These are phyloP conservation scores for Berberis thunbergii DNA, from an alignment of 164 flowering plant genomes.

Conservation along the genomic window DNA sequence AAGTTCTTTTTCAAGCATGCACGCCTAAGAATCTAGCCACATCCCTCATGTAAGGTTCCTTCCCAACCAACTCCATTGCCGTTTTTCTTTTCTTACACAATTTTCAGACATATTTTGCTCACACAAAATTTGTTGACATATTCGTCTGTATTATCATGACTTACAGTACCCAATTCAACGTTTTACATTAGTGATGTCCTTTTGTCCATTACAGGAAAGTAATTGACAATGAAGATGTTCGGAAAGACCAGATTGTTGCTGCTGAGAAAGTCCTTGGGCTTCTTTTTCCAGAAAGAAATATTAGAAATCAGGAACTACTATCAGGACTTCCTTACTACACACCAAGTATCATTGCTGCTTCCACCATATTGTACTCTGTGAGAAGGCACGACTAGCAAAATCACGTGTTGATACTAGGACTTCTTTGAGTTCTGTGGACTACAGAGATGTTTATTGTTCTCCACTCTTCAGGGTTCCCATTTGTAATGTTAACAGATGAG, in stretches of 20 bases:
- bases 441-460: too few species aligned
- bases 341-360: constrained; percentile 68
- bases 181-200: too few species aligned
- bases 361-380: constrained; percentile 35
- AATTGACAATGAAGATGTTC: constrained; percentile 29
- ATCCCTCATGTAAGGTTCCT: constrained; percentile 38
- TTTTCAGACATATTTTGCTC: neutral
- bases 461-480: too few species aligned
- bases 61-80: neutral
- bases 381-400: neutral
- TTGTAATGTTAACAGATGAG: too few species aligned
- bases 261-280: constrained; percentile 47
- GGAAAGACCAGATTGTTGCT: constrained; percentile 45
- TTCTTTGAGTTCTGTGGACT: too few species aligned
- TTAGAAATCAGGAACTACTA: constrained; percentile 8
- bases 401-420: too few species aligned
- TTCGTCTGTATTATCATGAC: neutral
- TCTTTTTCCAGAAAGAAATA: constrained; percentile 17
- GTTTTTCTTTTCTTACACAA: neutral
- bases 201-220: constrained; percentile 41
- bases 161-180: neutral
- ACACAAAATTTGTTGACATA: neutral
- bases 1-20: constrained; percentile 71
- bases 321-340: constrained; percentile 9
- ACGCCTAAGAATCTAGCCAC: constrained; percentile 50